phyloP scores from a whole-genome alignment of 164 flowering plant genomes.

The Platanus orientalis region DNA sequence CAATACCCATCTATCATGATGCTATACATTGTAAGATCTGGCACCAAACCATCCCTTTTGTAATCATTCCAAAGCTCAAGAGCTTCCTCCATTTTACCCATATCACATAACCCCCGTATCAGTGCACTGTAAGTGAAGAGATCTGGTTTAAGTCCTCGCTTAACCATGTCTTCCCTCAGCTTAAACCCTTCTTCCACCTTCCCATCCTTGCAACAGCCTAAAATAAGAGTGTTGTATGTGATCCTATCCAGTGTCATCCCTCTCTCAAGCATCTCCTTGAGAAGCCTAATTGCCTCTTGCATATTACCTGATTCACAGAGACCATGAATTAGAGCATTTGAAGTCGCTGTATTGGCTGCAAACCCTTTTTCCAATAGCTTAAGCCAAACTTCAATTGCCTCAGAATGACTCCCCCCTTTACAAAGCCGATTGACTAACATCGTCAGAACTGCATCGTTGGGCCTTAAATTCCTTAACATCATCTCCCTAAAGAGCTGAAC shows the following conservation, averaged over 20 bases:
- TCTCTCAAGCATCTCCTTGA: constrained; percentile 34
- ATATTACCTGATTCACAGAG: constrained; percentile 37
- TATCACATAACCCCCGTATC: constrained; percentile 31
- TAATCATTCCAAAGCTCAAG: constrained; percentile 33
- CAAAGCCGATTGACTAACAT: constrained; percentile 38
- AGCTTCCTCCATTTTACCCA: constrained; percentile 46
- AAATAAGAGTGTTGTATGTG: constrained; percentile 47
- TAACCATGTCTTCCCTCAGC: constrained; percentile 47
- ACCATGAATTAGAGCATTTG: constrained; percentile 58
- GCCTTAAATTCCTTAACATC: constrained; percentile 37
- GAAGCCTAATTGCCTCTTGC: constrained; percentile 33
- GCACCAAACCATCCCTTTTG: constrained; percentile 28
- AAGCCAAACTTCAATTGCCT: constrained; percentile 50
- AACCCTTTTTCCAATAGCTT: constrained; percentile 36
- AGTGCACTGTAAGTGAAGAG: constrained; percentile 40
- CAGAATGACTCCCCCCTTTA: constrained; percentile 33
- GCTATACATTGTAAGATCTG: constrained; percentile 36
- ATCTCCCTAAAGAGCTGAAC: constrained; percentile 29
- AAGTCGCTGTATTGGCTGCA: constrained; percentile 36
- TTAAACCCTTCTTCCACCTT: constrained; percentile 40
- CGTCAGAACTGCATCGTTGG: constrained; percentile 43
- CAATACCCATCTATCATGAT: constrained; percentile 49
- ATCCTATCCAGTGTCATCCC: constrained; percentile 36
- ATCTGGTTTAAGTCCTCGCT: constrained; percentile 37
- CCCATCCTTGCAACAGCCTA: constrained; percentile 36